Evolutionary conservation across 805 yeast species (phyloP).

Genomic region (Lipomyces yamanashiensis): DNA sequence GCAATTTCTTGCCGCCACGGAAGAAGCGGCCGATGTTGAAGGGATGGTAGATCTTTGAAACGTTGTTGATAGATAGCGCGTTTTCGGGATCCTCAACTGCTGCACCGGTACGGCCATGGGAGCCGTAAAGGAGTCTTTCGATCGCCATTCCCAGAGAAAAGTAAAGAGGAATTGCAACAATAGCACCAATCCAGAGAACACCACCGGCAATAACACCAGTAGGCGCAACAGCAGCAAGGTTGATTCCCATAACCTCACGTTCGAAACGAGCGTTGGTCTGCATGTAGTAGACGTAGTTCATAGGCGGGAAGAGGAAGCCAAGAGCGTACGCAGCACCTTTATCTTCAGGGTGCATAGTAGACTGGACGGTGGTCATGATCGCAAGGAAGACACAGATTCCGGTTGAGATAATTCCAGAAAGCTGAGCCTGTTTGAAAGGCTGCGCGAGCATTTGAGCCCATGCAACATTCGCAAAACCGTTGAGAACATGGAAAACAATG

Average conservation of each 20-base stretch:
- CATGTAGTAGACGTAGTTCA: slow-evolving; percentile 45
- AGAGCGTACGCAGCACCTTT: slow-evolving; percentile 41
- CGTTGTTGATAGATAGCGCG: slow-evolving; percentile 38
- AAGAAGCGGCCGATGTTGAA: slow-evolving; percentile 27
- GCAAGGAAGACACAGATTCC: slow-evolving; percentile 44
- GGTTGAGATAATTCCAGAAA: slow-evolving; percentile 45
- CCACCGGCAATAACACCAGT: slow-evolving; percentile 35
- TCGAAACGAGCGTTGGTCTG: slow-evolving; percentile 44
- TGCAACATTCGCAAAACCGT: slow-evolving; percentile 44
- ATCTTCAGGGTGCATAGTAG: slow-evolving; percentile 38
- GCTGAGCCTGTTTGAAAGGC: slow-evolving; percentile 43
- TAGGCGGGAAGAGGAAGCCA: slow-evolving; percentile 45
- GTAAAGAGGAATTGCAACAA: slow-evolving; percentile 43
- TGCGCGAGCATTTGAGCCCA: slow-evolving; percentile 43
- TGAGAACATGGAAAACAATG: slow-evolving; percentile 43
- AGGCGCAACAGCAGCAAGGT: slow-evolving; percentile 42
- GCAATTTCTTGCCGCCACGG: slow-evolving; percentile 17
- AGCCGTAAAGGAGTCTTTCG: slow-evolving; percentile 42
- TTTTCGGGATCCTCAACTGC: slow-evolving; percentile 26
- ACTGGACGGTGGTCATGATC: slow-evolving; percentile 43
- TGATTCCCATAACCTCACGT: slow-evolving; percentile 36
- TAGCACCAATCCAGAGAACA: slow-evolving; percentile 44
- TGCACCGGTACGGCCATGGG: slow-evolving; percentile 31
- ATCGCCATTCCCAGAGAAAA: slow-evolving; percentile 39
- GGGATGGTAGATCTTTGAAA: slow-evolving; percentile 41